Evolutionary conservation across 257 asterid genomes (phyloP), one percentile per base, ranked within the genome.

Genomic region (Phtheirospermum japonicum): DNA sequence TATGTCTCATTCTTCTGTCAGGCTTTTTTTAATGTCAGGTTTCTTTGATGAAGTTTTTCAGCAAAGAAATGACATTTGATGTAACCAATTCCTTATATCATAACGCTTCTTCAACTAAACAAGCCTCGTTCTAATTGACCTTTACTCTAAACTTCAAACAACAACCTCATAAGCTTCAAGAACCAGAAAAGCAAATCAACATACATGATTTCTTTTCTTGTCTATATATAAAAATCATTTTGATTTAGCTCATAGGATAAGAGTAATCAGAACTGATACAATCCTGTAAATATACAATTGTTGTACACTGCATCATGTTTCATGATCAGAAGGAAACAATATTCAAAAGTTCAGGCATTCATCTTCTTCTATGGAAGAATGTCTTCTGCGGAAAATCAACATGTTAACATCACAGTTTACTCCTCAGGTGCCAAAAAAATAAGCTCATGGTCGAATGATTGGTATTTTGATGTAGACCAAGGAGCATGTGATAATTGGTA

Each of bases 181-280:
- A 49, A 57, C 53, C 57, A 63, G 34, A 31, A 17, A 20, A 65
- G 18, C 17, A 54, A 40, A 63, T 57, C 46, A 34, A 32, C 17
- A 3, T 26, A 49, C 14, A 33, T 12, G 39, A 64, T 40, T 56
- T 26, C 30, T 32, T 32, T 32, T 2, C 12, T 33, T 16, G 19
- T 30, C 13, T 36, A 9, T n/a, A n/a, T n/a, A n/a, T n/a, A n/a
- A 14, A 46, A 19, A 48, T 48, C 49, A 13, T 50, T 30, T 31
- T 18, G 4, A 19, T n/a, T n/a, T 33, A 42, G n/a, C 34, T 28
- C 59, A 62, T 49, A 63, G 10, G 40, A 33, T 16, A 16, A 36
- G 8, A 72, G 18, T 64, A 0, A 26, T 30, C 58, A 13, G 59
- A 54, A 49, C 58, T 54, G 46, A 73, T 34, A 28, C 57, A 57